Conservation (phyloP, 257 asterid species). For the Nicotiana tomentosiformis region DNA sequence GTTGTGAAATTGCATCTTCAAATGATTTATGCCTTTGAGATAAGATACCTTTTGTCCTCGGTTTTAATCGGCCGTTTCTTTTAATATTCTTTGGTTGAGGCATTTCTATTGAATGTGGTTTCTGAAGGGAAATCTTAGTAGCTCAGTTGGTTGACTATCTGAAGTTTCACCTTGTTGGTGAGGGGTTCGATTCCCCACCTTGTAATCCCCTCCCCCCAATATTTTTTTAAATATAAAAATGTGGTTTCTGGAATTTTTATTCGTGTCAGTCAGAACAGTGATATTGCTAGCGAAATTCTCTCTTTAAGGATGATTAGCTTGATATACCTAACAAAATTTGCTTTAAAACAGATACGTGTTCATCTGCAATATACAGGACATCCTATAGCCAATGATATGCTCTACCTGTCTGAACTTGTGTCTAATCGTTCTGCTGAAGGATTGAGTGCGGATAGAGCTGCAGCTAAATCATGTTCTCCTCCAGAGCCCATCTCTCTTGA, state of each 20-base stretch:
- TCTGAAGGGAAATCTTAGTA: not conserved
- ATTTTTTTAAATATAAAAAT: not conserved
- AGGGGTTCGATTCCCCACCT: too few relatives aligned
- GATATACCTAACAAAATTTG: slow-evolving; percentile 5
- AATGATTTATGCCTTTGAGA: not conserved
- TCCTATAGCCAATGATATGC: slow-evolving; percentile 92
- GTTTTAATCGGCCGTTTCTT: not conserved
- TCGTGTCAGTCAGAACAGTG: not conserved
- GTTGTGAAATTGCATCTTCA: not conserved
- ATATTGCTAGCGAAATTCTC: not conserved
- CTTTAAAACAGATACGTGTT: slow-evolving; percentile 73
- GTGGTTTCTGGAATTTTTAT: not conserved
- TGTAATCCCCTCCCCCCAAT: too few relatives aligned
- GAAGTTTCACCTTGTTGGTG: too few relatives aligned
- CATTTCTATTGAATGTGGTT: not conserved
- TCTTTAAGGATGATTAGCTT: not conserved
- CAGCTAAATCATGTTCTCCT: slow-evolving; percentile 29
- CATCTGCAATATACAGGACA: slow-evolving; percentile 80
- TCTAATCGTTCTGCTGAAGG: slow-evolving; percentile 39
- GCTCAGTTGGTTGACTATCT: too few relatives aligned
- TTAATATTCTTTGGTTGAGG: not conserved
- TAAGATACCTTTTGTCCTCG: not conserved
- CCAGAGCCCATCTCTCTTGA: slow-evolving; percentile 22
- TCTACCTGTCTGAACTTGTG: slow-evolving; percentile 51
- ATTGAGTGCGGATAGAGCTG: slow-evolving; percentile 52